Evolutionary conservation across 129 eudicot genomes (phyloP).

Genomic region (Gnaphalium uliginosum): DNA sequence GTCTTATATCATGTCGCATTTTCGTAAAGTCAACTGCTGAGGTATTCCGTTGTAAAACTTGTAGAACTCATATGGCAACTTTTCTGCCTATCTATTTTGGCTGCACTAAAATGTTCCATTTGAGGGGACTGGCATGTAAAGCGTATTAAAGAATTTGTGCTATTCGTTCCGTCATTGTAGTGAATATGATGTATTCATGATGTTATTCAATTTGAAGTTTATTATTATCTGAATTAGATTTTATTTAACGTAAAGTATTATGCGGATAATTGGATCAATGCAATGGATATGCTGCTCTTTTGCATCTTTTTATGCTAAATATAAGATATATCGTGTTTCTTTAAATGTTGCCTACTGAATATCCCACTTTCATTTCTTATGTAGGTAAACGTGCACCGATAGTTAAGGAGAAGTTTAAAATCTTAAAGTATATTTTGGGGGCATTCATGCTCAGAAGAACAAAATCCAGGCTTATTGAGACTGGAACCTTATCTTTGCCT

Average conservation of each 20-base stretch:
- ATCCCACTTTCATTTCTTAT: constrained; percentile 5
- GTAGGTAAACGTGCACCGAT: constrained; percentile 56
- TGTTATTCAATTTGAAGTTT: neutral
- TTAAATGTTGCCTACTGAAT: neutral
- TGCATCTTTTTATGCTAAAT: constrained; percentile 14
- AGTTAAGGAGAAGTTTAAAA: constrained; percentile 56
- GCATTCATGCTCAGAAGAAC: constrained; percentile 97
- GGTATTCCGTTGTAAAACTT: neutral
- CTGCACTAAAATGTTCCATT: neutral
- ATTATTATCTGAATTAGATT: neutral
- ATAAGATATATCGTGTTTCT: constrained; percentile 2
- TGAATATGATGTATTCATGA: neutral
- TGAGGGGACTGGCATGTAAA: neutral
- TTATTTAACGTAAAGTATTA: neutral
- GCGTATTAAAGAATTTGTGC: neutral
- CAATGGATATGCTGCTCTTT: constrained; percentile 18
- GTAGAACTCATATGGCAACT: neutral
- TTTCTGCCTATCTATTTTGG: neutral
- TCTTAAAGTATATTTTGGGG: constrained; percentile 65
- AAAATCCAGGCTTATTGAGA: constrained; percentile 74
- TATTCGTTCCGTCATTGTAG: neutral
- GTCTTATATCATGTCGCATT: neutral
- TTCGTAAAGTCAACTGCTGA: neutral
- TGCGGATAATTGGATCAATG: constrained; percentile 4
- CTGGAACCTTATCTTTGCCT: constrained; percentile 80